Percentiles rank a stretch among this genome's conserved stretches.
Evolutionary conservation across 257 asterid genomes (phyloP).

Genomic region (Oldenlandia corymbosa): DNA sequence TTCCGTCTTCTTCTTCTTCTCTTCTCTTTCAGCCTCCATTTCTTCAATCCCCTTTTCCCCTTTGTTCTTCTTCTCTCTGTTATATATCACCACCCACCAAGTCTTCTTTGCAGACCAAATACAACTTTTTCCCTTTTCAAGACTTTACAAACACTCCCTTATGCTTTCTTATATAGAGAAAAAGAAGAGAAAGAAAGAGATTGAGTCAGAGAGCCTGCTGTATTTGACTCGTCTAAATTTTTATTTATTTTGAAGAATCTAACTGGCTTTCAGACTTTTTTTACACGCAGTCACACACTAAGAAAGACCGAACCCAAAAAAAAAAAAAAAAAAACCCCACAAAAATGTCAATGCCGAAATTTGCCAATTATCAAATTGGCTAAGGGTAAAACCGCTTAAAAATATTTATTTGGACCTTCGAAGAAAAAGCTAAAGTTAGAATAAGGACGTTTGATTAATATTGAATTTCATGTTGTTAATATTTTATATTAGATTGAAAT

Average conservation of each 20-base stretch:
- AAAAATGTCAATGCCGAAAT: conserved; percentile 72
- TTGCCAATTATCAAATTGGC: conserved; percentile 22
- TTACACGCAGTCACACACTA: conserved; percentile 24
- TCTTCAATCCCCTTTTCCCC: not conserved
- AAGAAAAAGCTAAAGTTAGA: not conserved
- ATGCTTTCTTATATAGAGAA: conserved; percentile 23
- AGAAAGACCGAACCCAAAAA: too few species aligned
- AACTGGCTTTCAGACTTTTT: conserved; percentile 41
- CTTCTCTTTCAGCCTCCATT: too few species aligned
- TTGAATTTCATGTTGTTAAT: not conserved
- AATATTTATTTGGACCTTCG: not conserved
- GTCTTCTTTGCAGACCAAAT: too few species aligned
- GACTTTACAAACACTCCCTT: conserved; percentile 25
- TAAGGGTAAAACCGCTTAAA: too few species aligned
- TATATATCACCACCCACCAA: too few species aligned
- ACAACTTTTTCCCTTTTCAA: too few species aligned
- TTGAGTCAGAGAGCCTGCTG: conserved; percentile 49
- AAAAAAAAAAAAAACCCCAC: too few species aligned
- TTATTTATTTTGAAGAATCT: too few species aligned
- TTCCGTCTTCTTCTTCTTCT: conserved; percentile 35
- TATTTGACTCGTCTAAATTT: conserved; percentile 53
- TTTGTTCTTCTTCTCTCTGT: conserved; percentile 21
- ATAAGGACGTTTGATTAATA: not conserved
- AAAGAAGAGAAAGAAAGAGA: too few species aligned
- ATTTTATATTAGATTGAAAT: too few species aligned